These are phyloP conservation scores for Xylariaceae sp. DNA, from an alignment of 2,329 filamentous ascomycete genomes.

Conservation along the genomic window DNA sequence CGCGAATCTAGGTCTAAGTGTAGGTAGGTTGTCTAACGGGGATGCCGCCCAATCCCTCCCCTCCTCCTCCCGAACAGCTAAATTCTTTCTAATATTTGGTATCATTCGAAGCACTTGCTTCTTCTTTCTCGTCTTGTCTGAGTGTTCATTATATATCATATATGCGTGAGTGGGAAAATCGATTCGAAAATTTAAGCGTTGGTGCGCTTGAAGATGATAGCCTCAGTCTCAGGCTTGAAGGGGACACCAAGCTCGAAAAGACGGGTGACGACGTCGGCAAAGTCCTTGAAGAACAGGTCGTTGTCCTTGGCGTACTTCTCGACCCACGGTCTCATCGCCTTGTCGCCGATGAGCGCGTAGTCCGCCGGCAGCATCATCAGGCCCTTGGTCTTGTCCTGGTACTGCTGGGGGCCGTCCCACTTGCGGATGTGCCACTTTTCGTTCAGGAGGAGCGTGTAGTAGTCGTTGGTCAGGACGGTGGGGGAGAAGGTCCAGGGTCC, in stretches of 20 bases:
- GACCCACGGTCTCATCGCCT: constrained; percentile 72
- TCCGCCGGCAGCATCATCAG: constrained; percentile 98
- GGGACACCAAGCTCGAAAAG: constrained; percentile 94
- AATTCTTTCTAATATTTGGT: constrained; percentile 10
- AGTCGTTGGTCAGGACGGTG: constrained; percentile 90
- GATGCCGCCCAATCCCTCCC: constrained; percentile 1
- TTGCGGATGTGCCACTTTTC: constrained; percentile 92
- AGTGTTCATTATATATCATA: constrained; percentile 6
- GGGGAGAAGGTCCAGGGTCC: constrained; percentile 92
- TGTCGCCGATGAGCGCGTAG: constrained; percentile 81
- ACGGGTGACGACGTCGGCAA: constrained; percentile 69
- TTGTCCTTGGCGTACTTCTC: constrained; percentile 89
- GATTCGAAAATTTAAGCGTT: constrained; percentile 28
- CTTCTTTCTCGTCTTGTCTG: neutral
- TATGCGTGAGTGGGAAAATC: constrained; percentile 18
- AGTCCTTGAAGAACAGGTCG: constrained; percentile 90
- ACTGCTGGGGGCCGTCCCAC: constrained; percentile 83
- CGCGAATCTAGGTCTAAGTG: constrained; percentile 7
- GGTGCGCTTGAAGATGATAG: constrained; percentile 59
- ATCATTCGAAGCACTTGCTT: constrained; percentile 14
- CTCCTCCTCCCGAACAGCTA: neutral
- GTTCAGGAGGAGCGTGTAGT: constrained; percentile 77
- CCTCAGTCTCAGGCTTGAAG: constrained; percentile 62
- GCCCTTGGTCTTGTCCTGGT: constrained; percentile 77
- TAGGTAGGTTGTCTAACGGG: constrained; percentile 13